Evolutionary conservation across 768 basidiomycete genomes (phyloP).

Genomic region (Auriscalpium orientale): DNA sequence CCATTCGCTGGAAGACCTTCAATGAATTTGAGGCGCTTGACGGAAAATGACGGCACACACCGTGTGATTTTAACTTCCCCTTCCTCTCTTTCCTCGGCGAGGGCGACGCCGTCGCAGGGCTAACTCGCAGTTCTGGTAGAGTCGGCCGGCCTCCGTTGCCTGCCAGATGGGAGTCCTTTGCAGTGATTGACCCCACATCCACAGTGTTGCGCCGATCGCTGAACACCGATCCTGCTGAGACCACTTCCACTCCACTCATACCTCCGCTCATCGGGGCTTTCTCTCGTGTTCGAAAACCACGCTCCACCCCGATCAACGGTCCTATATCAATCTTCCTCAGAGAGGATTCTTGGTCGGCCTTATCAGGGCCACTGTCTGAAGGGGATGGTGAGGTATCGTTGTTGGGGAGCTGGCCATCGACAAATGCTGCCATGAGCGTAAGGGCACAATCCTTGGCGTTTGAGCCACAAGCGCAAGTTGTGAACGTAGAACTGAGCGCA

Average conservation of each 20-base stretch:
- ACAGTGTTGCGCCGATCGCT: constrained; percentile 11
- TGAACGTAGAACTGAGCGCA: constrained; percentile 61
- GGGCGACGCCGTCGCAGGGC: constrained; percentile 8
- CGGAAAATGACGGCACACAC: constrained; percentile 13
- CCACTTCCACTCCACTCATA: constrained; percentile 56
- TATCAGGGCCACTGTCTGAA: constrained; percentile 11
- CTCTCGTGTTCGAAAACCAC: constrained; percentile 60
- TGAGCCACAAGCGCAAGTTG: constrained; percentile 67
- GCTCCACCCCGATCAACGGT: constrained; percentile 49
- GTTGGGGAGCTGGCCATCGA: constrained; percentile 32
- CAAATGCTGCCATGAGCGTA: constrained; percentile 57
- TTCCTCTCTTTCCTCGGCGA: constrained; percentile 18
- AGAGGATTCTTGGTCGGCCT: constrained; percentile 4
- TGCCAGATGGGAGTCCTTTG: too few species aligned
- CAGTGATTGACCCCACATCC: not conserved
- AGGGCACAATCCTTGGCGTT: constrained; percentile 56
- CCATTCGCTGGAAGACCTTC: constrained; percentile 1
- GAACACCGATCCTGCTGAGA: constrained; percentile 17
- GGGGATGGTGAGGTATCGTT: constrained; percentile 19
- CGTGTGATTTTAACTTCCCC: constrained; percentile 21
- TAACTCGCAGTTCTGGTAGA: not conserved
- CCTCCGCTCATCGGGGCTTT: constrained; percentile 50
- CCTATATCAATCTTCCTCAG: constrained; percentile 40
- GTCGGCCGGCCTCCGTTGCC: not conserved
- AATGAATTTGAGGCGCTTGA: not conserved